phyloP scores from a whole-genome alignment of 352 stramenopile genomes.

The Phytopythium mirpurense region DNA sequence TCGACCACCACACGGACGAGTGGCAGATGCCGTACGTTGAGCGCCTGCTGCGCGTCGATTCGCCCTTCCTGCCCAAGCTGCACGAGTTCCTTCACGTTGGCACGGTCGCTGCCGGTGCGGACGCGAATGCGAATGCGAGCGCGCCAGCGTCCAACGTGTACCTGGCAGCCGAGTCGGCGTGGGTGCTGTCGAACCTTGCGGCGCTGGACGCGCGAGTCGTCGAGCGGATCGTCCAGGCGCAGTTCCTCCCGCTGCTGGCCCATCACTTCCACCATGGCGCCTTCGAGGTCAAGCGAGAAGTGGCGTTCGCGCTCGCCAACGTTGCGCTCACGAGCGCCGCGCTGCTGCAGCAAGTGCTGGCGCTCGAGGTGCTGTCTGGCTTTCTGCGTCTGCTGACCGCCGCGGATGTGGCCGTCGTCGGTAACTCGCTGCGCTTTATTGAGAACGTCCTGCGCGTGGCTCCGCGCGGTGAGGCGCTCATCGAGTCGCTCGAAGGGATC shows the following conservation, averaged over 20 bases:
- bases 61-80: slow-evolving; percentile 55
- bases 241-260: slow-evolving; percentile 49
- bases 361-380: slow-evolving; percentile 46
- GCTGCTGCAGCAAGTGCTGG: slow-evolving; percentile 51
- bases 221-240: slow-evolving; percentile 39
- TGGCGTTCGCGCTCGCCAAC: slow-evolving; percentile 68
- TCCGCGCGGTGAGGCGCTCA: slow-evolving; percentile 42
- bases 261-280: slow-evolving; percentile 53
- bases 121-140: no score
- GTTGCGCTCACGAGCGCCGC: slow-evolving; percentile 53
- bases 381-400: slow-evolving; percentile 54
- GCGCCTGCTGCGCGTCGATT: slow-evolving; percentile 35
- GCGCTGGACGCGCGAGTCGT: slow-evolving; percentile 49
- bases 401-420: slow-evolving; percentile 63
- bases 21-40: slow-evolving; percentile 66
- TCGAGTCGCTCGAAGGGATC: slow-evolving; percentile 66
- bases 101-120: slow-evolving; percentile 7
- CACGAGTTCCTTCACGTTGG: slow-evolving; percentile 39
- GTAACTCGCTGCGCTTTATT: slow-evolving; percentile 70
- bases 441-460: slow-evolving; percentile 70
- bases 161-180: slow-evolving; percentile 59
- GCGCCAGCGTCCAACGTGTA: slow-evolving; percentile 19
- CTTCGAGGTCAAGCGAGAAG: slow-evolving; percentile 69
- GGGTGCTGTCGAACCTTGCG: slow-evolving; percentile 76
- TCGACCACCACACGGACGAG: slow-evolving; percentile 66